phyloP scores from a whole-genome alignment of 331 rosid genomes.

The Quercus phellos region DNA sequence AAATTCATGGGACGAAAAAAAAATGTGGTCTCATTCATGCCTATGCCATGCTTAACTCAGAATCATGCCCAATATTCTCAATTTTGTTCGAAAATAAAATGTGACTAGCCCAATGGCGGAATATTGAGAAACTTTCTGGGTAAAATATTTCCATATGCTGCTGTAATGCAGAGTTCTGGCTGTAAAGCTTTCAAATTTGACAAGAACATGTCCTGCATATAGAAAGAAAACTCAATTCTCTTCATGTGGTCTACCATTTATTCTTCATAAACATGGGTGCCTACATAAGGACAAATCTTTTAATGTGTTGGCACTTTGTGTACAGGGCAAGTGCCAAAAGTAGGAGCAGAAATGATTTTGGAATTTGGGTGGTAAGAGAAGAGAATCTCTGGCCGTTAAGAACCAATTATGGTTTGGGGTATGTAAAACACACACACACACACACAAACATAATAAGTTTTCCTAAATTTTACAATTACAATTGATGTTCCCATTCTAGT shows the following conservation, averaged over 20 bases:
- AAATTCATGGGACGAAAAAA: neutral
- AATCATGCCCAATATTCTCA: neutral
- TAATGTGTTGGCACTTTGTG: too few relatives aligned
- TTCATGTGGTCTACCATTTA: neutral
- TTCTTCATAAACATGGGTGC: neutral
- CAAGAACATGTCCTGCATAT: conserved; percentile 66
- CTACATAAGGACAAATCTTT: too few relatives aligned
- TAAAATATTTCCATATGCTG: conserved; percentile 88
- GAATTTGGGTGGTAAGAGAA: neutral
- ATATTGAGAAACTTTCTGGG: conserved; percentile 76
- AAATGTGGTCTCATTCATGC: neutral
- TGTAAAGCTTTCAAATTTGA: conserved; percentile 62
- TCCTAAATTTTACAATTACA: neutral
- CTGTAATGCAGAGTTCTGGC: conserved; percentile 81
- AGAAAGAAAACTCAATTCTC: conserved; percentile 9
- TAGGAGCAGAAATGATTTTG: neutral
- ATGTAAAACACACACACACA: neutral
- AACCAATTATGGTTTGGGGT: neutral
- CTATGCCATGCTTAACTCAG: neutral
- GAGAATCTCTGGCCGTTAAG: neutral
- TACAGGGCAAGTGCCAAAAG: too few relatives aligned
- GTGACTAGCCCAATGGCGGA: conserved; percentile 55
- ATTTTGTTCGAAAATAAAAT: neutral
- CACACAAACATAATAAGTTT: neutral
- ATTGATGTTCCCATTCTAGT: neutral